Conservation (phyloP, 108 stramenopile species). For the Skeletonema potamos region DNA sequence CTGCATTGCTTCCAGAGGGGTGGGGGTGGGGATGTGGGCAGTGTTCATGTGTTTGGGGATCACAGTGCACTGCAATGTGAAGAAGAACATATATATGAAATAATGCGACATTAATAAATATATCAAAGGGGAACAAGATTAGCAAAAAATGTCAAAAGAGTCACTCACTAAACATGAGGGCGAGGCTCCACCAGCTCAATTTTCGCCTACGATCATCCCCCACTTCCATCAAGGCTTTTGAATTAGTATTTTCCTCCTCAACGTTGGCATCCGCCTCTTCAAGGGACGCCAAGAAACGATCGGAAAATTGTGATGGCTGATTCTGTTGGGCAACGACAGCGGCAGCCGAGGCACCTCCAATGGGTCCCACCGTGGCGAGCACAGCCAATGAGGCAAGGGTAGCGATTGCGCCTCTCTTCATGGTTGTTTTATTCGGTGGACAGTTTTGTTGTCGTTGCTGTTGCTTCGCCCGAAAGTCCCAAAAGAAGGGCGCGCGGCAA, state of each 20-base stretch:
- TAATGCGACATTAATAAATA: background rate
- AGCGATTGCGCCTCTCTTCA: background rate
- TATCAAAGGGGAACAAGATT: background rate
- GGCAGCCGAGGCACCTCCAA: background rate
- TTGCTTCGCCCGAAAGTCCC: too few relatives aligned
- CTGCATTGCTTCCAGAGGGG: background rate
- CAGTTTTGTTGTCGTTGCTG: too few relatives aligned
- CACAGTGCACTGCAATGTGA: conserved; percentile 19
- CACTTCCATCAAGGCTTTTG: background rate
- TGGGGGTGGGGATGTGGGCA: conserved; percentile 26
- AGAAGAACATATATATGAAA: background rate
- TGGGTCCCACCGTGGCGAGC: background rate
- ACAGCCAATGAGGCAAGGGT: background rate
- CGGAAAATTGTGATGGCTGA: background rate
- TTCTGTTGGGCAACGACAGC: background rate
- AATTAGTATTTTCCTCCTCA: background rate
- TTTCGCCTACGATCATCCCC: conserved; percentile 13
- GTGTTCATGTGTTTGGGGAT: conserved; percentile 7
- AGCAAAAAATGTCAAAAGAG: background rate
- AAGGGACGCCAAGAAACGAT: conserved; percentile 1
- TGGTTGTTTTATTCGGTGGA: background rate
- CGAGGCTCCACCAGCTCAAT: conserved; percentile 47
- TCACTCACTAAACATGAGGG: conserved; percentile 26
- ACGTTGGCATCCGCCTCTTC: background rate
- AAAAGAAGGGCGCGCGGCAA: too few relatives aligned